A percentile compares a stretch with the other conserved stretches of the same genome.
Evolutionary conservation across 257 asterid genomes (phyloP).

Genomic region (Solanum appendiculatum): DNA sequence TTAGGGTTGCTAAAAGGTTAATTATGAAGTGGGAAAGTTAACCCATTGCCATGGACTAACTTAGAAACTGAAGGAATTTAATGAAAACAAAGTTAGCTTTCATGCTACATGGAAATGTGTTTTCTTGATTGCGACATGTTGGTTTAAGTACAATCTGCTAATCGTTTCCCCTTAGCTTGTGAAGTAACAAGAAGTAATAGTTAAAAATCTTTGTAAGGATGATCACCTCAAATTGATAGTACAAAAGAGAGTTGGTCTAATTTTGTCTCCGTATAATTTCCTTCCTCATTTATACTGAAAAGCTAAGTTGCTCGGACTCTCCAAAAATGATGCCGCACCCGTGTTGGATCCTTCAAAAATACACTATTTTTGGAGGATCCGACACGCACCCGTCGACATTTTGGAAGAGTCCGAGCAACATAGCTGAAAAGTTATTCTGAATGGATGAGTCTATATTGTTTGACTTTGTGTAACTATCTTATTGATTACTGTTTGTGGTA

Average conservation of each 20-base stretch:
- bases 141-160: neutral
- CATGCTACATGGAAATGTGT: neutral
- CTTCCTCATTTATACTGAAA: neutral
- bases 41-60: neutral
- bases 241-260: neutral
- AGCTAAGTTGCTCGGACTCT: no score
- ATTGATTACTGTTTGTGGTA: constrained; percentile 18
- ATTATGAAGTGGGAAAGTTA: neutral
- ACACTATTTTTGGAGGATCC: no score
- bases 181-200: neutral
- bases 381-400: no score
- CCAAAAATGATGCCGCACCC: no score
- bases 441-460: neutral
- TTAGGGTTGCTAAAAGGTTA: neutral
- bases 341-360: no score
- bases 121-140: neutral
- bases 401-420: no score
- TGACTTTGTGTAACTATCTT: neutral
- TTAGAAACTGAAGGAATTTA: neutral
- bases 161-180: neutral
- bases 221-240: neutral
- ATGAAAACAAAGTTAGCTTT: neutral
- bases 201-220: neutral
- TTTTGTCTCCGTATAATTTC: neutral
- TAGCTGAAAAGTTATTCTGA: no score